These are phyloP conservation scores for Trichoderma sp. DNA, from an alignment of 2,329 filamentous ascomycete genomes.

Conservation along the genomic window DNA sequence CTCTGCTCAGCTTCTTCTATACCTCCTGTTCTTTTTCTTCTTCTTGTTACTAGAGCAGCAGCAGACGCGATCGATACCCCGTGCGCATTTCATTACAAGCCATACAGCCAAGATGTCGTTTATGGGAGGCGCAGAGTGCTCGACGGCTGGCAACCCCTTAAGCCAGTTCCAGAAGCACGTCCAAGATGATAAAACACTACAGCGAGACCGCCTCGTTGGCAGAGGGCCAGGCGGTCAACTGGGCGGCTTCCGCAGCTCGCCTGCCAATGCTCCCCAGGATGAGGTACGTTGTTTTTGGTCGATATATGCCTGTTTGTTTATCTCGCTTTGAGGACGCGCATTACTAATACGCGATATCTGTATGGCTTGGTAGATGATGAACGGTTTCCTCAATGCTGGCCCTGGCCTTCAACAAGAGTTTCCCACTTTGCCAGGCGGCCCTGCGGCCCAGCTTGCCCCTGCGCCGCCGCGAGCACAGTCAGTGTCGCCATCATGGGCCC, in stretches of 20 bases:
- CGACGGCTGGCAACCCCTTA: slow-evolving; percentile 91
- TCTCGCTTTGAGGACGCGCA: slow-evolving; percentile 12
- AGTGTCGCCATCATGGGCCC: slow-evolving; percentile 58
- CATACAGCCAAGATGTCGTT: slow-evolving; percentile 74
- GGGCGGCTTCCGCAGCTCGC: slow-evolving; percentile 76
- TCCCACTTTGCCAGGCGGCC: slow-evolving; percentile 51
- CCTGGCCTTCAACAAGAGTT: slow-evolving; percentile 61
- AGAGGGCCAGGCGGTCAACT: slow-evolving; percentile 70
- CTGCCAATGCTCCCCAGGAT: slow-evolving; percentile 72
- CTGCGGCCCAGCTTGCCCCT: slow-evolving; percentile 53
- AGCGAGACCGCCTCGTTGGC: slow-evolving; percentile 85
- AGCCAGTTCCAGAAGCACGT: slow-evolving; percentile 98
- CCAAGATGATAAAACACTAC: slow-evolving; percentile 92
- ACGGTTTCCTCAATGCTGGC: slow-evolving; percentile 85
- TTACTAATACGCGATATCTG: slow-evolving; percentile 37
- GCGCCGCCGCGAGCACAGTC: slow-evolving; percentile 59
- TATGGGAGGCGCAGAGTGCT: slow-evolving; percentile 93
- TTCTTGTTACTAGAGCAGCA: background rate
- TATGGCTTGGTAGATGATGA: slow-evolving; percentile 72
- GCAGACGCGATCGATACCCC: slow-evolving; percentile 11
- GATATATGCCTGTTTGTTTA: slow-evolving; percentile 13
- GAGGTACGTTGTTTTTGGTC: slow-evolving; percentile 56
- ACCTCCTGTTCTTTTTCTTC: background rate
- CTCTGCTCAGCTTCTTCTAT: background rate
- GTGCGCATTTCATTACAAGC: slow-evolving; percentile 14